These are phyloP conservation scores for Wickerhamiella shivajii DNA, from an alignment of 805 yeast species.

Conservation along the genomic window DNA sequence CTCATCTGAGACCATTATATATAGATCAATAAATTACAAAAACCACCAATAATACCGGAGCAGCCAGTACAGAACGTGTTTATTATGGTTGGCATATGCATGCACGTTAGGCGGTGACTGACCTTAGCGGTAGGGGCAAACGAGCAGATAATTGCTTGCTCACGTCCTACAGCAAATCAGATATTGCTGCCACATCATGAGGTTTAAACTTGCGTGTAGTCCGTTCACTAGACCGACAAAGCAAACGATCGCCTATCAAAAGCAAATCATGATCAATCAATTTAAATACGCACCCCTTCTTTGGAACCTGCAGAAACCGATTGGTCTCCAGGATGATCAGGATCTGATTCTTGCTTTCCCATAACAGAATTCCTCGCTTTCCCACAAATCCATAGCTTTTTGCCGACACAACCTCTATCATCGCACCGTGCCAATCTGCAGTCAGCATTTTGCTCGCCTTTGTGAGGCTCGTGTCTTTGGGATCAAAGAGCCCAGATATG, in stretches of 20 bases:
- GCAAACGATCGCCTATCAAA: conserved; percentile 71
- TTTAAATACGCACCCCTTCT: conserved; percentile 49
- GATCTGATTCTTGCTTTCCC: conserved; percentile 69
- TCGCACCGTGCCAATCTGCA: conserved; percentile 75
- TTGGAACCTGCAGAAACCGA: conserved; percentile 39
- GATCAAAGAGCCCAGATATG: conserved; percentile 38
- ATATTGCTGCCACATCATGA: conserved; percentile 51
- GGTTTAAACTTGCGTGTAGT: conserved; percentile 75
- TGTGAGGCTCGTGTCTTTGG: conserved; percentile 7
- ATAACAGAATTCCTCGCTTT: conserved; percentile 55
- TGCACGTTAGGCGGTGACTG: not conserved
- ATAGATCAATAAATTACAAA: not conserved
- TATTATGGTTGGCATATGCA: not conserved
- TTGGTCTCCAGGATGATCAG: conserved; percentile 40
- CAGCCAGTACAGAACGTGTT: not conserved
- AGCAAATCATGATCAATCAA: conserved; percentile 32
- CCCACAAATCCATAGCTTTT: conserved; percentile 45
- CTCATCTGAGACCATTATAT: not conserved
- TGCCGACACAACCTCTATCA: conserved; percentile 42
- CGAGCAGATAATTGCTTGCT: not conserved
- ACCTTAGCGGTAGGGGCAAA: not conserved
- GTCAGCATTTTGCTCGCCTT: conserved; percentile 36
- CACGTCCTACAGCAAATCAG: conserved; percentile 7
- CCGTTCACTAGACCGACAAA: conserved; percentile 62
- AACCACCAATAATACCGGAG: not conserved